phyloP scores from a whole-genome alignment of 106 monocot genomes.

The Apostasia ramifera region DNA sequence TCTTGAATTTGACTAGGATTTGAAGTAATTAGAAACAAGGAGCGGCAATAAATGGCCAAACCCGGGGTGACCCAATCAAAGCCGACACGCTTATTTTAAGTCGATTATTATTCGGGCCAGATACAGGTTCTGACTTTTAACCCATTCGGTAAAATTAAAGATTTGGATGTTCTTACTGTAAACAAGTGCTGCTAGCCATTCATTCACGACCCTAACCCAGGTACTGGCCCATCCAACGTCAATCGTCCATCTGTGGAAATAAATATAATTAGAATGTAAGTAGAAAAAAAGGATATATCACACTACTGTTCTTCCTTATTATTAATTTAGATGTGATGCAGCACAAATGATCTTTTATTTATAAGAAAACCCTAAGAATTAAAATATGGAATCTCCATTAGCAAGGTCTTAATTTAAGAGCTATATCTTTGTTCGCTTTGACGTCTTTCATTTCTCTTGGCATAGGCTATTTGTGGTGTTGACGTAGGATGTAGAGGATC shows the following conservation, averaged over 20 bases:
- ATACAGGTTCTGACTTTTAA: neutral
- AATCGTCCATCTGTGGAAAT: constrained; percentile 73
- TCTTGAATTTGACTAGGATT: neutral
- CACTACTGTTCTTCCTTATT: no score
- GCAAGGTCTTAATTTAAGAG: no score
- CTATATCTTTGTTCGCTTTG: no score
- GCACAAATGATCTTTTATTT: no score
- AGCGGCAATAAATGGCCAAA: neutral
- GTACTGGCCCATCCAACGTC: constrained; percentile 93
- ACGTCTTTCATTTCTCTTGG: no score
- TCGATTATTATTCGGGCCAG: neutral
- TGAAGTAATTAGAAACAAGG: neutral
- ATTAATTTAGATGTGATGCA: no score
- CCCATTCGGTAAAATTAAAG: neutral
- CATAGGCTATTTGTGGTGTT: no score
- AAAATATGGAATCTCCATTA: no score
- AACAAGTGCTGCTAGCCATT: constrained; percentile 75
- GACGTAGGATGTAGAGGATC: no score
- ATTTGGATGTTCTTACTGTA: constrained; percentile 42
- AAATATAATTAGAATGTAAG: neutral
- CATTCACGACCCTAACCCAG: constrained; percentile 83
- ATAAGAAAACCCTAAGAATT: no score
- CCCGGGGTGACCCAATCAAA: neutral
- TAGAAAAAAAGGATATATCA: neutral
- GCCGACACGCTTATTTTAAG: neutral